Base-by-base conservation (phyloP, 2,329 filamentous ascomycete species). In the Colletotrichum chlorophyti region DNA sequence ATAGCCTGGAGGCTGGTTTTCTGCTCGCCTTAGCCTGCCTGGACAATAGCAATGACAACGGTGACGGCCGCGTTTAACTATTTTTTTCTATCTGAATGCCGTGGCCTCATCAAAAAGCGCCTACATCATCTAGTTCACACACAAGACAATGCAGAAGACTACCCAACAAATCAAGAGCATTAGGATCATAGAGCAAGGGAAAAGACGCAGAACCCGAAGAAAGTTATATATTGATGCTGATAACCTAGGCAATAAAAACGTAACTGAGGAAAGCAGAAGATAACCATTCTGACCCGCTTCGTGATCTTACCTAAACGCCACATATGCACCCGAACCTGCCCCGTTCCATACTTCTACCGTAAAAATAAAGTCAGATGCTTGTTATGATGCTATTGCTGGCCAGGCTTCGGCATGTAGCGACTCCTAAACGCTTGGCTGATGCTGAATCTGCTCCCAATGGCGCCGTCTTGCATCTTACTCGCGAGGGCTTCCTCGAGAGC, bases 401-500 rank as follows among this genome's bases (percentile, higher is more conserved):
- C 53, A 27, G 50, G 53, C 47, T 70, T 72, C 8, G 78, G 70
- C 34, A 79, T 74, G 65, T 87, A 87, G 48, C 86, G 81, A 64
- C 87, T 89, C 65, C 86, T 79, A 48, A 90, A 80, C 26, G 84
- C 83, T 65, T 89, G 84, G 63, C 86, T 86, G 58, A 91, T 89
- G 64, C 89, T 90, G 78, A 91, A 90, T 61, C 87, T 76, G 65
- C 81, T 84, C 26, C 79, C 80, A 60, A 83, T 81, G 6, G 79
- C 72, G 29, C 82, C 84, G 63, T 87, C 82, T 65, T 87, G 82
- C 79, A 91, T 88, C 63, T 88, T 86, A 68, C 87, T 92, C 17
- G 91, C 83, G 49, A 93, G 74, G 7, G 89, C 90, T 69, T 94
- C 91, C 70, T 93, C 91, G 53, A 94, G 76, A 3, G 91, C 91